These are phyloP conservation scores for Ophiostoma piceae DNA, from an alignment of 2,329 filamentous ascomycete genomes.

Conservation along the genomic window DNA sequence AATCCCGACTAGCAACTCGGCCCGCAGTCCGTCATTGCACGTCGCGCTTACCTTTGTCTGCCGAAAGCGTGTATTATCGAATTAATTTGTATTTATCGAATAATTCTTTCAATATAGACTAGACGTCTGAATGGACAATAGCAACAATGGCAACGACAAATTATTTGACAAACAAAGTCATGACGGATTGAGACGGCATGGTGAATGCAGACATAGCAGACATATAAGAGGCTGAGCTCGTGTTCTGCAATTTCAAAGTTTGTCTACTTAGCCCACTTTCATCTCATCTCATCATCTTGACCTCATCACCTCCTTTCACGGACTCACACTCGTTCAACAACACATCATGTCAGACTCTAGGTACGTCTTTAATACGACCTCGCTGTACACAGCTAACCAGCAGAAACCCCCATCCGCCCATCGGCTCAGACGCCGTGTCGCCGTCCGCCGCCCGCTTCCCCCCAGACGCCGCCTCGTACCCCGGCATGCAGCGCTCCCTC, in stretches of 20 bases:
- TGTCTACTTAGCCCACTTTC: constrained; percentile 6
- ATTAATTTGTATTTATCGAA: not conserved
- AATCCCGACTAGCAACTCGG: not conserved
- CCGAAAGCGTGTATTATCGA: not conserved
- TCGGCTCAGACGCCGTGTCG: not conserved
- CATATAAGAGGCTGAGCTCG: constrained; percentile 4
- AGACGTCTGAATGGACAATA: not conserved
- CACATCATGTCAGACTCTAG: not conserved
- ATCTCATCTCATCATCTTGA: not conserved
- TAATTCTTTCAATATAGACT: not conserved
- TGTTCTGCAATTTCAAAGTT: not conserved
- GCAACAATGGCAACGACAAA: not conserved
- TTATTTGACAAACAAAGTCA: too few species aligned
- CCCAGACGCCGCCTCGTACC: constrained; percentile 36
- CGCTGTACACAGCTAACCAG: not conserved
- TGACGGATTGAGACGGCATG: not conserved
- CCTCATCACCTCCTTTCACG: not conserved
- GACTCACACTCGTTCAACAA: not conserved
- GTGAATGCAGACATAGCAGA: not conserved
- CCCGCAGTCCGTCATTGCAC: not conserved
- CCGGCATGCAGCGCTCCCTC: constrained; percentile 51
- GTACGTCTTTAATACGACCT: not conserved
- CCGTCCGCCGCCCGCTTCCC: constrained; percentile 28
- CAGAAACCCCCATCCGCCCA: not conserved
- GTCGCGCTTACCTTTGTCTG: constrained; percentile 2